Evolutionary conservation across 1,139 yeast species (phyloP).

Genomic region (Zhuliangozyma blackwelliae): DNA sequence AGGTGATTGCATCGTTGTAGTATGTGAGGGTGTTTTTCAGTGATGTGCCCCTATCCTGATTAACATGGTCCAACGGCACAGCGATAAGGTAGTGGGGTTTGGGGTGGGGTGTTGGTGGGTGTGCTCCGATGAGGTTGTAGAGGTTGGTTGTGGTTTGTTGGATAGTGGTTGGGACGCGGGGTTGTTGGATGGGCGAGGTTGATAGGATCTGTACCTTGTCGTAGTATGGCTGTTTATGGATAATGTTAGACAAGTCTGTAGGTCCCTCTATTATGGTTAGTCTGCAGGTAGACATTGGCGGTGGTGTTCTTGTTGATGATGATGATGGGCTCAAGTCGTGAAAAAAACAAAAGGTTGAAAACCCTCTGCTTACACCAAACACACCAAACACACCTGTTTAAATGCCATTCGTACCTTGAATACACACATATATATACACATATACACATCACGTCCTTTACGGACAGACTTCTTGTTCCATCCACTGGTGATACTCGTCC

Average conservation of each 20-base stretch:
- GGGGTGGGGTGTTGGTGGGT: not conserved
- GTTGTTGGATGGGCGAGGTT: too few relatives aligned
- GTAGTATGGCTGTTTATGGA: constrained; percentile 3
- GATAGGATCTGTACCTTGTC: constrained; percentile 3
- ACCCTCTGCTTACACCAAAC: too few relatives aligned
- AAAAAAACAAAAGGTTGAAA: too few relatives aligned
- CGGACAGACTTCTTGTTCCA: constrained; percentile 76
- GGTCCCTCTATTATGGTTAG: too few relatives aligned
- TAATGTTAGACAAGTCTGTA: not conserved
- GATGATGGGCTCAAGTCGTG: too few relatives aligned
- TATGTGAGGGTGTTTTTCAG: constrained; percentile 1
- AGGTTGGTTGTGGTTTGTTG: not conserved
- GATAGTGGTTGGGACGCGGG: not conserved
- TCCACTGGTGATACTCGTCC: constrained; percentile 62
- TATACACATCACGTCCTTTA: constrained; percentile 14
- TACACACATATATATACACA: too few relatives aligned
- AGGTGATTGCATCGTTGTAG: not conserved
- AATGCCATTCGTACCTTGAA: too few relatives aligned
- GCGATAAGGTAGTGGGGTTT: constrained; percentile 2
- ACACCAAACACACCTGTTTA: too few relatives aligned
- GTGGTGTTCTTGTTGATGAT: too few relatives aligned
- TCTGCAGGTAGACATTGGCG: too few relatives aligned
- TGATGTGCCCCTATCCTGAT: not conserved
- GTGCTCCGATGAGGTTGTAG: not conserved
- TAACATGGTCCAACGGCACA: constrained; percentile 3